A percentile compares a stretch with the other conserved stretches of the same genome.
Conservation (phyloP, 306 rosid genomes). For the Dalbergia cultrata region DNA sequence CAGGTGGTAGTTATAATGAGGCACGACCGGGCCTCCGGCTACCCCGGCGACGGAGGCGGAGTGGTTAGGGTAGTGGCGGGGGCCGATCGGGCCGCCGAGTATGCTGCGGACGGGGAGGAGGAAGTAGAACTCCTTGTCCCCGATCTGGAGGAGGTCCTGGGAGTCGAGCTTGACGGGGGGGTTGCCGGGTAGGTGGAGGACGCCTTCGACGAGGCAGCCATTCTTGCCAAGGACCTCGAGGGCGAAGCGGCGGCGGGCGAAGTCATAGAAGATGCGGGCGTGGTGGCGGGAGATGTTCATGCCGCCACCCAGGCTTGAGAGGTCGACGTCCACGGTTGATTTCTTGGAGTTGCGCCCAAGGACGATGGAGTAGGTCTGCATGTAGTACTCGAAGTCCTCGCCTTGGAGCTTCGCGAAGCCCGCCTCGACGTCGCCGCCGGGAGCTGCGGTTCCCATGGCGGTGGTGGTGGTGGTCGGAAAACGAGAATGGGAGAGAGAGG, state of each 20-base stretch:
- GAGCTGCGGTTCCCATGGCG: conserved; percentile 53
- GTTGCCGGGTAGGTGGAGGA: conserved; percentile 92
- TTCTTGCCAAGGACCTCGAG: conserved; percentile 95
- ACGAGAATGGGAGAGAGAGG: not conserved
- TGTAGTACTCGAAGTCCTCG: conserved; percentile 98
- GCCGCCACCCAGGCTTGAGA: conserved; percentile 98
- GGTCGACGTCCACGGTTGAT: conserved; percentile 95
- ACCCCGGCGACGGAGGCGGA: conserved; percentile 4
- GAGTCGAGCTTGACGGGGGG: conserved; percentile 96
- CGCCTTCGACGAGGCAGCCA: conserved; percentile 97
- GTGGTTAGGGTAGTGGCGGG: conserved; percentile 67
- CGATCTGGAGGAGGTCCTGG: conserved; percentile 96
- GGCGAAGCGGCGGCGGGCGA: conserved; percentile 95
- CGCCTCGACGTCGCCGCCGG: conserved; percentile 88
- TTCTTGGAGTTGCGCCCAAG: conserved; percentile 98
- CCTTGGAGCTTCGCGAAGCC: conserved; percentile 99
- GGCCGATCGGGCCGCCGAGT: conserved; percentile 58
- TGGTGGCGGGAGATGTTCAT: conserved; percentile 99
- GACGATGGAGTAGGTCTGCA: conserved; percentile 97
- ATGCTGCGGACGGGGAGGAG: conserved; percentile 83
- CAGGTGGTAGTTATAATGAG: conserved; percentile 67
- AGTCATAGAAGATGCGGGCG: conserved; percentile 97
- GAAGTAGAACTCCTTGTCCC: conserved; percentile 95
- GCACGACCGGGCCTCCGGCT: conserved; percentile 26
- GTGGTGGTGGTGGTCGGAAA: not conserved